phyloP scores from a whole-genome alignment of 2,329 filamentous ascomycete genomes.

The Cladobotryum mycophilum region DNA sequence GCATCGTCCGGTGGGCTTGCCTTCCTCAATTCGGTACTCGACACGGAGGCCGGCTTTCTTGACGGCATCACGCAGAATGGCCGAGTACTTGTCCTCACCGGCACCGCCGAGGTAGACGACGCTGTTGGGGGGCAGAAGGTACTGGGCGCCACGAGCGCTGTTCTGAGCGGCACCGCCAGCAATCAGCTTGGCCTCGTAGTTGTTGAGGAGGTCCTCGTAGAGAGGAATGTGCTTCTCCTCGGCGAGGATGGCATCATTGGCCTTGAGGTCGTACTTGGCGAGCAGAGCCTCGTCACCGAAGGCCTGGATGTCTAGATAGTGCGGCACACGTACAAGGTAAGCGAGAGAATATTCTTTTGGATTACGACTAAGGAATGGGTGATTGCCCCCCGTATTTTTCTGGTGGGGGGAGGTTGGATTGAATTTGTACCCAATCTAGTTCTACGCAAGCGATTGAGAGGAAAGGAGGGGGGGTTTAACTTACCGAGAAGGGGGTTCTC shows the following conservation, averaged over 20 bases:
- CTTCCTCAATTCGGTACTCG: slow-evolving; percentile 87
- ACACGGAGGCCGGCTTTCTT: slow-evolving; percentile 82
- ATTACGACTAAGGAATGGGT: too few relatives aligned
- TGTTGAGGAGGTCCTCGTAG: slow-evolving; percentile 89
- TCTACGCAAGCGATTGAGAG: neutral
- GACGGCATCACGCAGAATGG: slow-evolving; percentile 79
- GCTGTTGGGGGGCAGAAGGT: slow-evolving; percentile 83
- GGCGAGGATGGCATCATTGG: slow-evolving; percentile 95
- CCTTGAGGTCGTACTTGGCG: slow-evolving; percentile 87
- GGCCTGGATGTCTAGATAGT: slow-evolving; percentile 75
- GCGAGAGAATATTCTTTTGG: neutral
- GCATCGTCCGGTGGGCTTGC: slow-evolving; percentile 82
- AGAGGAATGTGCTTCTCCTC: slow-evolving; percentile 83
- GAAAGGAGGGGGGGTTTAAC: slow-evolving; percentile 20
- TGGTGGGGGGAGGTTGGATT: neutral
- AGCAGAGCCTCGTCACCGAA: slow-evolving; percentile 76
- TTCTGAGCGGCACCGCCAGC: slow-evolving; percentile 96
- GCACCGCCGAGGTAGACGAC: slow-evolving; percentile 92
- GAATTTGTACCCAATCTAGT: too few relatives aligned
- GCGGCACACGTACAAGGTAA: neutral
- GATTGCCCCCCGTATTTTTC: neutral
- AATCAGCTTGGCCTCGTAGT: slow-evolving; percentile 89
- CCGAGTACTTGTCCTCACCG: slow-evolving; percentile 91
- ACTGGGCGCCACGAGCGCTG: slow-evolving; percentile 92
- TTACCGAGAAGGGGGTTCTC: slow-evolving; percentile 95